Base-by-base conservation (phyloP, 306 rosid species). In the Echinosophora koreensis region DNA sequence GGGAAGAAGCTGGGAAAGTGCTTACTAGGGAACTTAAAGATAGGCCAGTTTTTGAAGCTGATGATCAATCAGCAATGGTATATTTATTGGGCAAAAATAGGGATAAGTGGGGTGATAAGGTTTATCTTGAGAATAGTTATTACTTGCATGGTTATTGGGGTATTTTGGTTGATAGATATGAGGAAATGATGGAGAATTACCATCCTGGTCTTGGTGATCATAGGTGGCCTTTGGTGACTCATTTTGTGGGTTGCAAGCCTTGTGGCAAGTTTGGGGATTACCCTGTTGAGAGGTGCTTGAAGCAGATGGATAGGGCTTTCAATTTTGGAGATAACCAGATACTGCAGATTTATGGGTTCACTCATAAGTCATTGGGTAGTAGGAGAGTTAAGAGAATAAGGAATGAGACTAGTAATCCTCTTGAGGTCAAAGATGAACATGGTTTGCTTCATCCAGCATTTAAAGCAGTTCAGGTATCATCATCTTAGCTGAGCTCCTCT, bases 131-230 rank as follows among this genome's bases (percentile, higher is more conserved):
- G 77, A 91, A 5, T 78, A 80, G 58, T 15, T 93, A 90, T 72
- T 91, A 91, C 66, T 67, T 93, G 50, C 97, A 93, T 59, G 98
- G 98, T 9, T 93, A 88, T 38, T 93, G 97, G 98, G 98, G 97
- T 2, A 90, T 91, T 80, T 35, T 93, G 89, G 98, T 93, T 4
- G 98, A 93, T 73, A 75, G 80, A 5, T 93, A 93, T 13, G 98
- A 93, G 84, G 98, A 93, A 54, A 80, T 87, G 89, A 82, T 91
- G 1, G 91, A 89, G 75, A 93, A 90, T 54, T 79, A 91, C 50
- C 93, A 86, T 18, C 98, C 98, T 2, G 98, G 98, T 3, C 44
- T 93, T 0, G 98, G 98, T 1, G 98, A 93, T 13, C 93, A 93
- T 66, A 69, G 98, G 42, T 93, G 98, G 98, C 98, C 98, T 0